Base-by-base conservation (phyloP, 169 alveolate species). In the Plasmodium vivax region DNA sequence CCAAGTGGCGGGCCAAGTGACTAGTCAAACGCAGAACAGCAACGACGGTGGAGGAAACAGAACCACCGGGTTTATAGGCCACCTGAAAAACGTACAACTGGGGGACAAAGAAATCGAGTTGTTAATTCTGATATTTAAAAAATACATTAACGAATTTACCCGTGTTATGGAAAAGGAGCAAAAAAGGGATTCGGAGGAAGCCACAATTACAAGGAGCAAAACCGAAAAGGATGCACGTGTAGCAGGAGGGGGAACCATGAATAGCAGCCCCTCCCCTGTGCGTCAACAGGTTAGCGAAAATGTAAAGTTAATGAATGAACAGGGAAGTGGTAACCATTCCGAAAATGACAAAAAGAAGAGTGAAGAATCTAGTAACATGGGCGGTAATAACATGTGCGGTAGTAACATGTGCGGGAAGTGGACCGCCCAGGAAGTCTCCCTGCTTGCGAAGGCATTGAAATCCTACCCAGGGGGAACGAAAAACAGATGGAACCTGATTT, bases 401-500 rank as follows among this genome's bases (percentile, higher is more conserved):
- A 83, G 58, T 54, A 87, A 81, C 34, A 82, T 32, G 10, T 23
- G 38, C 62, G 81, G 97, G n/a, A 97, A 92, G 68, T 98, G 99
- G 99, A 96, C 98, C 0, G 92, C 96, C 38, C 98, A 97, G 32
- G 99, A 98, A 83, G 95, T 98, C 68, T 96, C 98, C 32, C 92
- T 96, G 16, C 96, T 98, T 19, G 96, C 98, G 38, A 98, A 98
- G 92, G 99, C 98, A 32, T 96, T 98, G 30, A 98, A 97, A 62
- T 94, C 97, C 91, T 97, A 96, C 93, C 98, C 99, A 36, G 99
- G 98, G 1, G 99, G 99, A 7, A 95, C 97, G 23, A 96, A 95
- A 71, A 96, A 98, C 79, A 95, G 99, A 84, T 98, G 99, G 99
- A 97, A 96, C 82, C 95, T 97, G 82, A 98, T 98, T 36, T 94